Evolutionary conservation across 208 protist genomes (phyloP).

Genomic region (Tetramitus jugosus): DNA sequence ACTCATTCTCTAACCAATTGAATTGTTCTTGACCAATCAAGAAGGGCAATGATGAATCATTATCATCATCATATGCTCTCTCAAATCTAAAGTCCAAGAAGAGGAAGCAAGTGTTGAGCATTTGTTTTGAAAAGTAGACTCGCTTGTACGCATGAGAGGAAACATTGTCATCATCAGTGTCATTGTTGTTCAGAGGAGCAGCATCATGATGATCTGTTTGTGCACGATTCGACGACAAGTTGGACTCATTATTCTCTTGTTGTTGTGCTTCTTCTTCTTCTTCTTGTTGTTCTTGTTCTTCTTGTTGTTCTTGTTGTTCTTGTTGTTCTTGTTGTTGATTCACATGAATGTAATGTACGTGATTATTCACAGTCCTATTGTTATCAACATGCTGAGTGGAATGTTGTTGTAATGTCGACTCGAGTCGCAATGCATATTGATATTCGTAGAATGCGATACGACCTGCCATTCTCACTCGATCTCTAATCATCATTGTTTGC

Average conservation of each 20-base stretch:
- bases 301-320: too few species aligned
- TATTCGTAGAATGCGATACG: constrained; percentile 2
- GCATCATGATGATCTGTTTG: too few species aligned
- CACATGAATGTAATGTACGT: too few species aligned
- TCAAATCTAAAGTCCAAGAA: neutral
- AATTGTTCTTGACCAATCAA: neutral
- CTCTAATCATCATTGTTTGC: neutral
- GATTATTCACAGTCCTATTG: too few species aligned
- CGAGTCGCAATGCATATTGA: neutral
- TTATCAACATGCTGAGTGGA: neutral
- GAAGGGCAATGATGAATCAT: neutral
- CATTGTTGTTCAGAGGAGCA: neutral
- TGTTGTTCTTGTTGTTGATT: too few species aligned
- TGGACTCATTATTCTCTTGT: too few species aligned
- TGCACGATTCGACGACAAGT: too few species aligned
- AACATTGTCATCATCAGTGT: neutral
- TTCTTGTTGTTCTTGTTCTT: too few species aligned
- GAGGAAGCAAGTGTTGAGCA: neutral
- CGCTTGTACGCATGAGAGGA: too few species aligned
- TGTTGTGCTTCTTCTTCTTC: too few species aligned
- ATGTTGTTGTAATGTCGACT: neutral
- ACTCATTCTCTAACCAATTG: neutral
- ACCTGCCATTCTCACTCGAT: neutral
- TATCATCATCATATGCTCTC: neutral
- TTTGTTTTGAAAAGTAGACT: neutral